A percentile compares a stretch with the other conserved stretches of the same genome.
Conservation (phyloP, 176 grass and related monocot species). For the Carex parvula region DNA sequence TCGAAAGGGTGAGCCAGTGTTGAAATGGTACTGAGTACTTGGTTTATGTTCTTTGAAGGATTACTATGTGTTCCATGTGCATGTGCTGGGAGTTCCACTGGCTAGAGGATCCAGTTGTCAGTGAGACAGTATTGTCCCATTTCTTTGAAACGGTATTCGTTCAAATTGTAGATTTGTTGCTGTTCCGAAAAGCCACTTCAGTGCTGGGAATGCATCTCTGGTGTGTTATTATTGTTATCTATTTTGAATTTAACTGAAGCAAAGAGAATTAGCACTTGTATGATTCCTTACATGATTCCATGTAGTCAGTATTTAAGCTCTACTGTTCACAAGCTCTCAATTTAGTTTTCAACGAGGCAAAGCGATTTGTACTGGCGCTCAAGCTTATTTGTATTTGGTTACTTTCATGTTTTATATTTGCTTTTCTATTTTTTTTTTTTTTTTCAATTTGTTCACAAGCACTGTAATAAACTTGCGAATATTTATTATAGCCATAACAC, state of each 20-base stretch:
- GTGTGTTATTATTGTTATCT: not conserved
- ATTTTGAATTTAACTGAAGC: not conserved
- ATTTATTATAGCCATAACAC: not conserved
- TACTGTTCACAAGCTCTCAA: not conserved
- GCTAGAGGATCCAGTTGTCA: not conserved
- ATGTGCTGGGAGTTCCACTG: conserved; percentile 5
- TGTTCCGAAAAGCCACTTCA: not conserved
- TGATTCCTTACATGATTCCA: not conserved
- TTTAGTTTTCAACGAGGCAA: not conserved
- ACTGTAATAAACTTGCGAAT: not conserved
- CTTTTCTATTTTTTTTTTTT: not conserved
- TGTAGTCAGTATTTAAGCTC: not conserved
- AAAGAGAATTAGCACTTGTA: not conserved
- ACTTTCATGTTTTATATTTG: not conserved
- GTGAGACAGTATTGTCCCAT: not conserved
- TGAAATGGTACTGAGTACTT: not conserved
- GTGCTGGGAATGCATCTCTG: not conserved
- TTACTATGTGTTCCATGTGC: not conserved
- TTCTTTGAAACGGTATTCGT: not conserved
- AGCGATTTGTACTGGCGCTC: not conserved
- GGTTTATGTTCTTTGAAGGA: conserved; percentile 1
- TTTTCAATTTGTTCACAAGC: not conserved
- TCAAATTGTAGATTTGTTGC: not conserved
- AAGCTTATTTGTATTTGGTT: not conserved
- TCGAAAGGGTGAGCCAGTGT: not conserved